A percentile compares a stretch with the other conserved stretches of the same genome.
phyloP scores from a whole-genome alignment of 495 filamentous ascomycete genomes.

The Penicillium canescens region DNA sequence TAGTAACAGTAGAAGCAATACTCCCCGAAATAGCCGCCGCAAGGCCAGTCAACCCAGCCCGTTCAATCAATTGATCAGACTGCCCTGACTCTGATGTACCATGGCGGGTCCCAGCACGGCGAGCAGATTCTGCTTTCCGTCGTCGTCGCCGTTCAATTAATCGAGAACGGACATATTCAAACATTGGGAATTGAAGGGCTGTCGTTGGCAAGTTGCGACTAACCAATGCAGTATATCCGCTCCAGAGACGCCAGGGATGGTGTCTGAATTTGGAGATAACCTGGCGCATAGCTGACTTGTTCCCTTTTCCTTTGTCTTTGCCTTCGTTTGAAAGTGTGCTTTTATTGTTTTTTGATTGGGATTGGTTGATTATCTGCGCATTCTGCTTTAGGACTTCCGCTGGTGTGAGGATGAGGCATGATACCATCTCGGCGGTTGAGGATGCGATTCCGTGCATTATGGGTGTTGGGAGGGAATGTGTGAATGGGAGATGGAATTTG shows the following conservation, averaged over 20 bases:
- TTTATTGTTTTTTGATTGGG: neutral
- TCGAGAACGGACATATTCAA: slow-evolving; percentile 61
- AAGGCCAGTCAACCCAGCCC: slow-evolving; percentile 65
- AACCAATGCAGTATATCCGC: slow-evolving; percentile 77
- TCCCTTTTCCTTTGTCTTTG: neutral
- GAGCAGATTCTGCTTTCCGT: slow-evolving; percentile 11
- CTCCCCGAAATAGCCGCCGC: slow-evolving; percentile 70
- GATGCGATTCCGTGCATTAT: slow-evolving; percentile 71
- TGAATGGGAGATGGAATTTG: slow-evolving; percentile 29
- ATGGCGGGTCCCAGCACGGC: slow-evolving; percentile 1
- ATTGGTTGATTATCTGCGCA: slow-evolving; percentile 64
- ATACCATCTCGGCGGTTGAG: slow-evolving; percentile 72
- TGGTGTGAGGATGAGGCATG: slow-evolving; percentile 82
- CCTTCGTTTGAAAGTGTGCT: too few relatives aligned
- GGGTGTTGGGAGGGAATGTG: slow-evolving; percentile 55
- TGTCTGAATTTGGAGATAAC: slow-evolving; percentile 55
- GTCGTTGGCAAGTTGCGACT: slow-evolving; percentile 85
- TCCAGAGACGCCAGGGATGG: slow-evolving; percentile 63
- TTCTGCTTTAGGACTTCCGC: slow-evolving; percentile 94
- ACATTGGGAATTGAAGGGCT: slow-evolving; percentile 84
- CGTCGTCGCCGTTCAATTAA: slow-evolving; percentile 37
- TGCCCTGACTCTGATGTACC: neutral
- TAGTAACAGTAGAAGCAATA: slow-evolving; percentile 70
- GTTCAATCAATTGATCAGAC: slow-evolving; percentile 30
- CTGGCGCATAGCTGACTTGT: slow-evolving; percentile 45